A percentile compares a stretch with the other conserved stretches of the same genome.
Evolutionary conservation across 78 protist species (phyloP).

Genomic region (Dictyostelium brefeldianum): DNA sequence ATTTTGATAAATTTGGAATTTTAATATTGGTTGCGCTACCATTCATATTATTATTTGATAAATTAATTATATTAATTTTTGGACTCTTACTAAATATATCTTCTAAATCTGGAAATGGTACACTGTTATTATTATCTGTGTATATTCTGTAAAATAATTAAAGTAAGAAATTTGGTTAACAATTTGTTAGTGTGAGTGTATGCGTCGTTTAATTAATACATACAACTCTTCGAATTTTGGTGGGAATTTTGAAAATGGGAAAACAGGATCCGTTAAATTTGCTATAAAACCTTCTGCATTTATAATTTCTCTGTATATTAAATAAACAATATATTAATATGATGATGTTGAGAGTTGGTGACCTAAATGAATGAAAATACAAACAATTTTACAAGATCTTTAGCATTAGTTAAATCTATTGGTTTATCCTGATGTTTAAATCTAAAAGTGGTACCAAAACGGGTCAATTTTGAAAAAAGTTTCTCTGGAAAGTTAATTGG

Average conservation of each 20-base stretch:
- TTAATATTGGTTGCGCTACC: background rate
- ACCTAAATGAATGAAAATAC: background rate
- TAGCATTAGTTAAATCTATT: background rate
- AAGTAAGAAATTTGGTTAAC: too few species aligned
- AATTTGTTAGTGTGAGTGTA: background rate
- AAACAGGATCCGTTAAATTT: too few species aligned
- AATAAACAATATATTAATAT: background rate
- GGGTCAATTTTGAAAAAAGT: background rate
- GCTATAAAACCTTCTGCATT: slow-evolving; percentile 1
- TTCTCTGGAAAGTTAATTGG: background rate
- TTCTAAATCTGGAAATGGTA: background rate
- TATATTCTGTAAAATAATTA: background rate
- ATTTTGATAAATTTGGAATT: background rate
- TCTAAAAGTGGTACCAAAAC: background rate
- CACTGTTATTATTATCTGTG: background rate
- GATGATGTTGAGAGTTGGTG: too few species aligned
- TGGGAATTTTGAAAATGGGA: slow-evolving; percentile 1
- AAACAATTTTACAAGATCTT: background rate
- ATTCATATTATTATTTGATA: background rate
- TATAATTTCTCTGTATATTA: background rate
- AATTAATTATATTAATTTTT: background rate
- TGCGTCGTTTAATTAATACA: too few species aligned
- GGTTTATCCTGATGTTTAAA: background rate
- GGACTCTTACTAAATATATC: background rate
- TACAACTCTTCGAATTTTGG: background rate